A percentile compares a stretch with the other conserved stretches of the same genome.
Evolutionary conservation across 1,284 basidiomycete species (phyloP).

Genomic region (Sphagnurus paluster): DNA sequence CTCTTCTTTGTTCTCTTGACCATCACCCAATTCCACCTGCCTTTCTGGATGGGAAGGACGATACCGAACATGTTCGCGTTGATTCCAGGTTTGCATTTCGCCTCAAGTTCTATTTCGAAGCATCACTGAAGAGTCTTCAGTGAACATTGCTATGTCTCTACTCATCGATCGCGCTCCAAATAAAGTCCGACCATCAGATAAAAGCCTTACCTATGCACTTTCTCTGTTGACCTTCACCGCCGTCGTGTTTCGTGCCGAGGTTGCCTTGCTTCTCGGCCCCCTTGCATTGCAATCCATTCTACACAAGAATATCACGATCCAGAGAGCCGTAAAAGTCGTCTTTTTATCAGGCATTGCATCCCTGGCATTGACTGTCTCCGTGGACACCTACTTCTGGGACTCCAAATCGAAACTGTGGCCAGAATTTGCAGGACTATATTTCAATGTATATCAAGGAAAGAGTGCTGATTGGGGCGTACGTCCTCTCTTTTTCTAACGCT

Average conservation of each 20-base stretch:
- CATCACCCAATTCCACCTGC: slow-evolving; percentile 86
- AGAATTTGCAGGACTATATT: slow-evolving; percentile 78
- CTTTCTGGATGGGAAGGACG: slow-evolving; percentile 92
- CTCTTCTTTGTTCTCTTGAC: slow-evolving; percentile 69
- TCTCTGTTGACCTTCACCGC: slow-evolving; percentile 65
- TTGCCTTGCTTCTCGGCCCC: slow-evolving; percentile 68
- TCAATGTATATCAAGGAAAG: slow-evolving; percentile 89
- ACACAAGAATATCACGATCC: slow-evolving; percentile 42
- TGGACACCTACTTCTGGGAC: slow-evolving; percentile 91
- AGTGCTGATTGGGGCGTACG: slow-evolving; percentile 91
- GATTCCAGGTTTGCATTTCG: slow-evolving; percentile 60
- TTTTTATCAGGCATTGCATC: slow-evolving; percentile 54
- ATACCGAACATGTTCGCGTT: slow-evolving; percentile 94
- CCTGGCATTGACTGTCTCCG: slow-evolving; percentile 56
- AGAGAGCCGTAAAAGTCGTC: slow-evolving; percentile 52
- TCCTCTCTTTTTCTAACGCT: slow-evolving; percentile 16
- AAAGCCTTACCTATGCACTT: slow-evolving; percentile 39
- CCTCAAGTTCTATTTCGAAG: not conserved
- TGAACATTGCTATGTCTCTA: slow-evolving; percentile 63
- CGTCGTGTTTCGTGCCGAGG: slow-evolving; percentile 81
- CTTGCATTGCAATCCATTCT: slow-evolving; percentile 60
- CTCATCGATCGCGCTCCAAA: slow-evolving; percentile 51
- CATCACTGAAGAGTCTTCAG: slow-evolving; percentile 34
- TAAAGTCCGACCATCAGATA: slow-evolving; percentile 36
- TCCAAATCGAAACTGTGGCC: slow-evolving; percentile 81